Conservation (phyloP, 108 stramenopile genomes). For the Poteriospumella lacustris region DNA sequence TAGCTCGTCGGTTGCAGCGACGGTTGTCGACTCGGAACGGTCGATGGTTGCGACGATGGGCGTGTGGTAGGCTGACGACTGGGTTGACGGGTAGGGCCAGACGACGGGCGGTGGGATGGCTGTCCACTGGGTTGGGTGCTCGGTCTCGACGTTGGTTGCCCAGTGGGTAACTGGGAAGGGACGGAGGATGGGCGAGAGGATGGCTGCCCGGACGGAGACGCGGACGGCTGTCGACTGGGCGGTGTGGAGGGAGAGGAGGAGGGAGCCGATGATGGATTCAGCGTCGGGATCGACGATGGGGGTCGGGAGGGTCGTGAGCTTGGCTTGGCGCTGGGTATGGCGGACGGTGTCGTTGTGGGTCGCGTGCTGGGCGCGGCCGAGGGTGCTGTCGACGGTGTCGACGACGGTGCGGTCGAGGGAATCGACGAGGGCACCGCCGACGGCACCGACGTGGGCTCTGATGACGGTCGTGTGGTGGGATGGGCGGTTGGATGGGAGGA, state of each 20-base stretch:
- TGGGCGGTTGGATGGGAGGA: too few relatives aligned
- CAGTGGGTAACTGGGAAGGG: background rate
- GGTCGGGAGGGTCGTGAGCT: background rate
- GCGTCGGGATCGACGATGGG: background rate
- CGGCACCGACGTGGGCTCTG: too few relatives aligned
- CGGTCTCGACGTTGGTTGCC: background rate
- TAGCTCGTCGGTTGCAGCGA: background rate
- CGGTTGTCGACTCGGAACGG: background rate
- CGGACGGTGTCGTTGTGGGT: background rate
- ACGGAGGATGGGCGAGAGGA: background rate
- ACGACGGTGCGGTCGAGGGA: too few relatives aligned
- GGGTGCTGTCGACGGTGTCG: too few relatives aligned
- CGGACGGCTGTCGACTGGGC: background rate
- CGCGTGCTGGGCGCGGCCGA: background rate
- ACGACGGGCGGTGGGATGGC: too few relatives aligned
- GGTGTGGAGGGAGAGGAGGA: background rate
- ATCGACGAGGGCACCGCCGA: too few relatives aligned
- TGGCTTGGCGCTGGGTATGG: background rate
- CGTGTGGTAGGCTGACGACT: background rate
- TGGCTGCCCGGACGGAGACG: background rate
- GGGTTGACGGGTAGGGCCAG: too few relatives aligned
- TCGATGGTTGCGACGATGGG: background rate
- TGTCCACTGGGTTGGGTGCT: too few relatives aligned
- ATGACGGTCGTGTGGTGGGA: too few relatives aligned
- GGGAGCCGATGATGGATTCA: background rate